phyloP scores from a whole-genome alignment of 768 basidiomycete species.

The Saitozyma podzolica region DNA sequence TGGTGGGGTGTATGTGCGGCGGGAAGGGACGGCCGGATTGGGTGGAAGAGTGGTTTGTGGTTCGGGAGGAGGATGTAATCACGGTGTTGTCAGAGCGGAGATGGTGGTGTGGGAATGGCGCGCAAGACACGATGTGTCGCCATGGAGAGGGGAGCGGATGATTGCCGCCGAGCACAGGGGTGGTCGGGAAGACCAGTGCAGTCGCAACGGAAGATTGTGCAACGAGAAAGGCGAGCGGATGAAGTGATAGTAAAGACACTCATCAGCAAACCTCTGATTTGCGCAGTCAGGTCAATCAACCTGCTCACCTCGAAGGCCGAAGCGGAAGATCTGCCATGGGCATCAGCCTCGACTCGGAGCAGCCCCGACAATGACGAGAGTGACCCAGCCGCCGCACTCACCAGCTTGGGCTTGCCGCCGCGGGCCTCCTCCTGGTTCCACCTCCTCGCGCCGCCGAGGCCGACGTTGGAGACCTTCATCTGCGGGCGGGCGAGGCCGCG shows the following conservation, averaged over 20 bases:
- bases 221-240: not conserved
- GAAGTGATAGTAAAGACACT: not conserved
- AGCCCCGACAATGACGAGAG: not conserved
- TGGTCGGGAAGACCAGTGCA: not conserved
- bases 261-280: constrained; percentile 1
- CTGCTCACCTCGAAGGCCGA: constrained; percentile 41
- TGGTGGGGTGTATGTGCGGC: not conserved
- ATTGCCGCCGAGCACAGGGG: too few relatives aligned
- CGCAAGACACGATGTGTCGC: too few relatives aligned
- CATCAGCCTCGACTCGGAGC: constrained; percentile 2
- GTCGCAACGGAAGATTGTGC: not conserved
- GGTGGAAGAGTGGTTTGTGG: too few relatives aligned
- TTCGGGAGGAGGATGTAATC: not conserved
- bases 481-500: not conserved
- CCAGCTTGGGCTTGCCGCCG: constrained; percentile 50
- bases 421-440: constrained; percentile 31
- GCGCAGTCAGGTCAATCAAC: not conserved
- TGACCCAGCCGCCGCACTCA: constrained; percentile 16
- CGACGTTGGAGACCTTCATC: constrained; percentile 9
- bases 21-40: not conserved
- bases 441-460: constrained; percentile 22
- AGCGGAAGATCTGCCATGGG: constrained; percentile 44
- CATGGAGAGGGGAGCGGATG: too few relatives aligned
- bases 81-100: not conserved
- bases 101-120: too few relatives aligned